Base-by-base conservation (phyloP, 1,284 basidiomycete genomes). In the Ganoderma leucocontextum region DNA sequence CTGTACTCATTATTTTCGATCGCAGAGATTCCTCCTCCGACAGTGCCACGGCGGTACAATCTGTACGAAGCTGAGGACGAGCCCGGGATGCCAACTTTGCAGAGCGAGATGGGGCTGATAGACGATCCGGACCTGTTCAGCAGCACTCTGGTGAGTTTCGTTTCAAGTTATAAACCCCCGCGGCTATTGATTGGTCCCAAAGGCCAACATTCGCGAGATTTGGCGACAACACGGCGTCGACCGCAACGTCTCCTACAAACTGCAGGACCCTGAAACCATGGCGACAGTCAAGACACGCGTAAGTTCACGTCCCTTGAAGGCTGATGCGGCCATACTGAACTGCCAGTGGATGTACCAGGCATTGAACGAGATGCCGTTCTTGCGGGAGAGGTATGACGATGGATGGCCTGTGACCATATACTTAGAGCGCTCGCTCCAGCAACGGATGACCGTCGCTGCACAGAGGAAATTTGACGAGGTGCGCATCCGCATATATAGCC, bases 211-310 rank as follows among this genome's bases (percentile, higher is more conserved):
- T 3, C 59, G 65, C 9, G 33, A 29, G 41, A 60, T 66, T 5
- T 66, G 65, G 65, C 19, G 39, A 13, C 52, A 57, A n/a, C 60
- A 62, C n/a, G 59, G 47, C n/a, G 39, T 66, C 19, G 39, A 66
- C 25, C 33, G 2, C 12, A 38, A 62, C 15, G 29, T 66, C 15
- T 13, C 49, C 35, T 66, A 66, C 41, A 36, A 13, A 6, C 13
- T 6, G 5, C 65, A 66, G 39, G 52, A 62, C 22, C 52, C n/a
- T 1, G 60, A 33, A 15, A 25, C 33, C 2, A 66, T 66, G 65
- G 39, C 25, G 6, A 12, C 0, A 12, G 39, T 66, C 33, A 44
- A 55, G 52, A 7, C 25, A 17, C 52, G 52, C 29, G 65, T 62
- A 22, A 25, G 52, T 29, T 4, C 13, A 0, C 10, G 13, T 17